These are phyloP conservation scores for Russula griseocarnosa DNA, from an alignment of 768 basidiomycete species.

Conservation along the genomic window DNA sequence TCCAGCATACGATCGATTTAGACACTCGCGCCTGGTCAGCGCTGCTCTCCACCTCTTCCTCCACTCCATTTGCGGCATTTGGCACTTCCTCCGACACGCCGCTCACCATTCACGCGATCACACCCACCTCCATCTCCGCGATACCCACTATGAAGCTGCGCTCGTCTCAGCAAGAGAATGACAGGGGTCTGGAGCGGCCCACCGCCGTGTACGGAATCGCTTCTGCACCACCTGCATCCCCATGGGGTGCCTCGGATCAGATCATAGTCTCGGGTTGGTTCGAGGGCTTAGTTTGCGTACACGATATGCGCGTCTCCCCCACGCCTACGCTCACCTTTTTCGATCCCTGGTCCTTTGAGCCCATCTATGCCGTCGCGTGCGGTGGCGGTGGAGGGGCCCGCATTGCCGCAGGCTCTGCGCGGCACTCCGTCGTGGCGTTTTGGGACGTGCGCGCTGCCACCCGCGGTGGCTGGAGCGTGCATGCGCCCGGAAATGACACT, in stretches of 20 bases:
- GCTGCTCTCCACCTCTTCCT: slow-evolving; percentile 49
- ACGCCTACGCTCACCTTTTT: slow-evolving; percentile 59
- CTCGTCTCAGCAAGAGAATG: slow-evolving; percentile 34
- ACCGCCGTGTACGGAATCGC: slow-evolving; percentile 74
- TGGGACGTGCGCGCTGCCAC: slow-evolving; percentile 71
- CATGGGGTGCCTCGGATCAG: slow-evolving; percentile 67
- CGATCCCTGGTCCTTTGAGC: slow-evolving; percentile 67
- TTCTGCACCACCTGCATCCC: slow-evolving; percentile 54
- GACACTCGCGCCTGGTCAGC: slow-evolving; percentile 59
- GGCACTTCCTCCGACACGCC: slow-evolving; percentile 60
- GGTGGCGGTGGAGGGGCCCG: slow-evolving; percentile 67
- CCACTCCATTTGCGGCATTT: slow-evolving; percentile 61
- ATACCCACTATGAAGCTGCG: slow-evolving; percentile 50
- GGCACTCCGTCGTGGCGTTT: slow-evolving; percentile 73
- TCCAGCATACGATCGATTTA: slow-evolving; percentile 42
- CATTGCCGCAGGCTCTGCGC: slow-evolving; percentile 71
- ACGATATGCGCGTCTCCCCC: slow-evolving; percentile 60
- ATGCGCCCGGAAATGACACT: slow-evolving; percentile 73
- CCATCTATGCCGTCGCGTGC: slow-evolving; percentile 71
- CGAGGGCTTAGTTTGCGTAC: slow-evolving; percentile 67
- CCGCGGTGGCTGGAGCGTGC: slow-evolving; percentile 73
- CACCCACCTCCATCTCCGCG: slow-evolving; percentile 43
- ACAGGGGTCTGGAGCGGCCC: slow-evolving; percentile 22
- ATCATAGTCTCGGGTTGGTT: slow-evolving; percentile 79
- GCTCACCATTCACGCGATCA: slow-evolving; percentile 53